phyloP scores from a whole-genome alignment of 176 grass and related monocot genomes.

The Alopecurus myosuroides region DNA sequence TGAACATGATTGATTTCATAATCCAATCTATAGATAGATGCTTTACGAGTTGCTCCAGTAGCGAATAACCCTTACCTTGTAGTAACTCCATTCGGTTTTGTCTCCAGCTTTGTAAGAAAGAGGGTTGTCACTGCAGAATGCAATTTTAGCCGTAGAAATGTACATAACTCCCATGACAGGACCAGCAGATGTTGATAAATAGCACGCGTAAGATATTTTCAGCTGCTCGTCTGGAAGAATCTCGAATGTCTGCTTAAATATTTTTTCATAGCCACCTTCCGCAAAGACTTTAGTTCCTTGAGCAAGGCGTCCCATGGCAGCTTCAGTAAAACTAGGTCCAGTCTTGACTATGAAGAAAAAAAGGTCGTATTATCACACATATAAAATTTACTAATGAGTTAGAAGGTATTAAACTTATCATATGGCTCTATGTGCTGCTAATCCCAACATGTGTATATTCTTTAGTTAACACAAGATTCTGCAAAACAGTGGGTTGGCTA shows the following conservation, averaged over 20 bases:
- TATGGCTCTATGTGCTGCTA: not conserved
- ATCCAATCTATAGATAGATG: constrained; percentile 10
- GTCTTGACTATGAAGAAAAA: constrained; percentile 64
- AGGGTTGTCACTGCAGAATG: constrained; percentile 89
- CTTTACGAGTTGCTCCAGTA: not conserved
- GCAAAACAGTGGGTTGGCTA: not conserved
- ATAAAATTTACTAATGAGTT: not conserved
- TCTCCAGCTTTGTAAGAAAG: constrained; percentile 81
- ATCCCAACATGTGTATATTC: not conserved
- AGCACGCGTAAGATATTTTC: constrained; percentile 73
- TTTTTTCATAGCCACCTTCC: constrained; percentile 92
- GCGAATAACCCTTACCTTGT: constrained; percentile 48
- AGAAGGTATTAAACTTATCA: not conserved
- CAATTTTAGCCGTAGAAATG: constrained; percentile 87
- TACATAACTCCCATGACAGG: constrained; percentile 92
- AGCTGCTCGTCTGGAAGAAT: constrained; percentile 67
- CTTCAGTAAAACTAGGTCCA: constrained; percentile 80
- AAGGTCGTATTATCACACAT: not conserved
- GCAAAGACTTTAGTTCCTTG: constrained; percentile 92
- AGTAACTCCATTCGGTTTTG: constrained; percentile 93
- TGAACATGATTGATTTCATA: not conserved
- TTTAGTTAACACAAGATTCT: not conserved
- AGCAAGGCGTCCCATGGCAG: constrained; percentile 87
- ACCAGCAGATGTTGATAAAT: constrained; percentile 90
- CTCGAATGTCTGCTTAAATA: constrained; percentile 86